Evolutionary conservation across 371 early-diverging fungal species (phyloP).

Genomic region (Mortierella sp.): DNA sequence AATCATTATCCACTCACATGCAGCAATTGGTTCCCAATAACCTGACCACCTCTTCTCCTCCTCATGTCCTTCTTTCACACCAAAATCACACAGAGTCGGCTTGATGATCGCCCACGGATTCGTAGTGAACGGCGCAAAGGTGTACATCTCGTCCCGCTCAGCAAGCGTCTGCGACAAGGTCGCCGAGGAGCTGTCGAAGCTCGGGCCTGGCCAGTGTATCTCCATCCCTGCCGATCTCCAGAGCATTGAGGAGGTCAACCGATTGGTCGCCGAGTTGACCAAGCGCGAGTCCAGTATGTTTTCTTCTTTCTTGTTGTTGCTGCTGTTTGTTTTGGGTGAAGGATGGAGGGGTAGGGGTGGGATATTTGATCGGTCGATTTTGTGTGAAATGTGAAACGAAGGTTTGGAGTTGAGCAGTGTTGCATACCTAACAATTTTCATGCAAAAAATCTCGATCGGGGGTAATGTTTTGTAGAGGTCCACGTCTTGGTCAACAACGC

Average conservation of each 20-base stretch:
- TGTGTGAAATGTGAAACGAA: not conserved
- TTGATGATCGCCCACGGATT: conserved; percentile 83
- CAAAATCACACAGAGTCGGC: conserved; percentile 62
- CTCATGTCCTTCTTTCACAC: too few species aligned
- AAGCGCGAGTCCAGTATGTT: conserved; percentile 71
- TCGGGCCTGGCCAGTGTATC: conserved; percentile 82
- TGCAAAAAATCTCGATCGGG: not conserved
- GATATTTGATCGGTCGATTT: not conserved
- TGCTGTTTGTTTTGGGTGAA: not conserved
- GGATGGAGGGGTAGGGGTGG: not conserved
- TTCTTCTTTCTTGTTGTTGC: not conserved
- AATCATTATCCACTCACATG: not conserved
- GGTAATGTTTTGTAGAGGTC: conserved; percentile 64
- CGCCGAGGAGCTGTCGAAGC: conserved; percentile 68
- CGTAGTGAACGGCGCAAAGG: conserved; percentile 80
- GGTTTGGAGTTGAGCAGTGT: not conserved
- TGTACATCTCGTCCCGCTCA: conserved; percentile 82
- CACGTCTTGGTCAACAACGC: conserved; percentile 91
- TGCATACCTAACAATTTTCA: not conserved
- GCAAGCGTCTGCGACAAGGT: conserved; percentile 73
- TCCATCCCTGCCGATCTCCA: conserved; percentile 86
- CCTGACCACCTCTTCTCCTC: not conserved
- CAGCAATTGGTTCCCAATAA: not conserved
- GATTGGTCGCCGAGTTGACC: conserved; percentile 70
- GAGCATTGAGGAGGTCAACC: conserved; percentile 69